Evolutionary conservation across 2,329 filamentous ascomycete genomes (phyloP).

Genomic region (Xylariaceae sp.): DNA sequence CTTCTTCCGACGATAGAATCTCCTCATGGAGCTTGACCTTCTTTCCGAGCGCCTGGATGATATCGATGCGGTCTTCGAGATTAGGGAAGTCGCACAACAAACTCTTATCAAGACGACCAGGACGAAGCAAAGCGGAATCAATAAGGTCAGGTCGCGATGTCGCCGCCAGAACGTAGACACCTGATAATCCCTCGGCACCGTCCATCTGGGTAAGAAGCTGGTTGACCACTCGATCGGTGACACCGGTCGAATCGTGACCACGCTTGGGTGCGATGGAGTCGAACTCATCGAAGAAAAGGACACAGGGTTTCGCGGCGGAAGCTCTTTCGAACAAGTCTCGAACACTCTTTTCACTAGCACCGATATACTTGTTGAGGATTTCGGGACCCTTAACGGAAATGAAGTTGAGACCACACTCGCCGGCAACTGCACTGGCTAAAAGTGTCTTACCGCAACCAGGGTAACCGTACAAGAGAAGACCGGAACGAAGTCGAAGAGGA

Average conservation of each 20-base stretch:
- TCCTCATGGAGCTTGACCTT: slow-evolving; percentile 71
- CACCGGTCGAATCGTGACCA: slow-evolving; percentile 93
- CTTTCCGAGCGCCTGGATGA: slow-evolving; percentile 74
- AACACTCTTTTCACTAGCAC: slow-evolving; percentile 92
- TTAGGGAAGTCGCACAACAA: slow-evolving; percentile 85
- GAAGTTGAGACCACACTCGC: slow-evolving; percentile 96
- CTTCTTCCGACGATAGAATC: slow-evolving; percentile 51
- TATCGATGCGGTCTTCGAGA: slow-evolving; percentile 77
- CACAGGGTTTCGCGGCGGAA: slow-evolving; percentile 82
- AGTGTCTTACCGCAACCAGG: slow-evolving; percentile 96
- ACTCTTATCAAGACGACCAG: slow-evolving; percentile 88
- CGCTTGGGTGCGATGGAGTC: slow-evolving; percentile 96
- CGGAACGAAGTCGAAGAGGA: slow-evolving; percentile 87
- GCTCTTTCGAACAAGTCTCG: slow-evolving; percentile 93
- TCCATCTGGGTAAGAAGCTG: slow-evolving; percentile 99
- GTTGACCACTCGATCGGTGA: slow-evolving; percentile 98
- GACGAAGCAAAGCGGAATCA: slow-evolving; percentile 85
- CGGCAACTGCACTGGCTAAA: slow-evolving; percentile 91
- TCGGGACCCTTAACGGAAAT: slow-evolving; percentile 98
- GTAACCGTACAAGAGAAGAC: slow-evolving; percentile 87
- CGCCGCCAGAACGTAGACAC: slow-evolving; percentile 93
- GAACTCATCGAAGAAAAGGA: slow-evolving; percentile 98
- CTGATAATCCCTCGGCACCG: slow-evolving; percentile 87
- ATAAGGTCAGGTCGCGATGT: slow-evolving; percentile 92
- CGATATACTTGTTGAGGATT: slow-evolving; percentile 98